Base-by-base conservation (phyloP, 2,329 filamentous ascomycete species). In the Chaetomiaceae sp. region DNA sequence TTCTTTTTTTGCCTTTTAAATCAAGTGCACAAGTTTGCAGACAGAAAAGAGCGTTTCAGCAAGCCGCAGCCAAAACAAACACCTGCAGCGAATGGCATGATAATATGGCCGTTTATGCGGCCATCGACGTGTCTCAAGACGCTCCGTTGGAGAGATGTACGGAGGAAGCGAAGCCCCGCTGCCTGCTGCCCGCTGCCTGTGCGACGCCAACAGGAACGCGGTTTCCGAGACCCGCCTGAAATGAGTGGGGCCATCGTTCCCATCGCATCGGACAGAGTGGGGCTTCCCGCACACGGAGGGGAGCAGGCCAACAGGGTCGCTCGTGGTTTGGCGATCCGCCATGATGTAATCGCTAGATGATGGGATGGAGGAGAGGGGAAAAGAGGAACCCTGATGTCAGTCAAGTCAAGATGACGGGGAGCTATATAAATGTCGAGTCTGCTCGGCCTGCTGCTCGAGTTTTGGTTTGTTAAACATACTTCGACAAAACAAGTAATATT, bases 341-440 rank as follows among this genome's bases (percentile, higher is more conserved):
- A 60, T 60, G 57, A 60, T 59, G 57, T 60, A 59, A 60, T 60
- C 35, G 47, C 23, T 17, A 21, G 17, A 44, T 51, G 49, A 56
- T 42, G 34, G 44, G 57, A 59, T 43, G 53, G 23, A 31, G 14
- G 9, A 10, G 35, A 19, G 6, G 25, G 25, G 2, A 27, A 27
- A 25, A 30, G 39, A 48, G 45, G 42, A 35, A 17, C 43, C 4
- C 40, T 54, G 55, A 57, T 55, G 50, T 55, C 48, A 55, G 17
- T 12, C 20, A 27, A 27, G 6, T 10, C n/a, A n/a, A n/a, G n/a
- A n/a, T n/a, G n/a, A 7, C 25, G 13, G 21, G n/a, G n/a, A n/a
- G n/a, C n/a, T 33, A 25, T 50, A 54, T 50, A 44, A 31, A 51
- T 35, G 7, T 20, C 10, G n/a, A 42, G 4, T 14, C 13, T 19